These are phyloP conservation scores for Aspergillus cristatus DNA, from an alignment of 495 filamentous ascomycete species.

Conservation along the genomic window DNA sequence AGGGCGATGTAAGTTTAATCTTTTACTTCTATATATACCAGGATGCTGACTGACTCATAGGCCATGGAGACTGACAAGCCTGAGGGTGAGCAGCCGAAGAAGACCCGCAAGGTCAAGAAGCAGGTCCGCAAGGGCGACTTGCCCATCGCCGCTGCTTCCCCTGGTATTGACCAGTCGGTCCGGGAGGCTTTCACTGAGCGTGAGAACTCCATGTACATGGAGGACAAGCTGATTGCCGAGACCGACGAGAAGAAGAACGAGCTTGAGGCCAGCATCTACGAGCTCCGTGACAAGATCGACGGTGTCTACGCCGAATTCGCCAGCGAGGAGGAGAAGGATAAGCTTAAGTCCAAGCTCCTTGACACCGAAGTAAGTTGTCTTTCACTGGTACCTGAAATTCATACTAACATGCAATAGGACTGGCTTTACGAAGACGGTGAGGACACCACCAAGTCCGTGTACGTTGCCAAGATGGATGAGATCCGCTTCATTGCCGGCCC, in stretches of 20 bases:
- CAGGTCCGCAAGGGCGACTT: conserved; percentile 97
- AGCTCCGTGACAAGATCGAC: conserved; percentile 87
- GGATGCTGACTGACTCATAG: conserved; percentile 38
- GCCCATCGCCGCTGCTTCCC: conserved; percentile 73
- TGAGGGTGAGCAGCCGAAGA: conserved; percentile 67
- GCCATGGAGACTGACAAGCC: conserved; percentile 80
- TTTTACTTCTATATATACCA: background rate
- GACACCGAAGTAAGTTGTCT: conserved; percentile 63
- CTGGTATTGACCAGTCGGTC: conserved; percentile 58
- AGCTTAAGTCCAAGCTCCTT: conserved; percentile 70
- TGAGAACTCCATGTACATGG: conserved; percentile 86
- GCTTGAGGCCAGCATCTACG: conserved; percentile 94
- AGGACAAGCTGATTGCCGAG: conserved; percentile 96
- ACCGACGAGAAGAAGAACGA: conserved; percentile 99
- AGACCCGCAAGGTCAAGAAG: conserved; percentile 98
- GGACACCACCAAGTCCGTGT: conserved; percentile 86
- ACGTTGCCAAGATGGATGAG: conserved; percentile 91
- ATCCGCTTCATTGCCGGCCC: conserved; percentile 85
- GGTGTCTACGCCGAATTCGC: conserved; percentile 82
- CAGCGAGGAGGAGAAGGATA: conserved; percentile 85
- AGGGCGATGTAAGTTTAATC: conserved; percentile 55
- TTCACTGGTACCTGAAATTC: background rate
- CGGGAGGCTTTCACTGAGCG: conserved; percentile 65
- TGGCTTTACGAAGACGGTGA: conserved; percentile 99
- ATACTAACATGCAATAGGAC: conserved; percentile 50